phyloP scores from a whole-genome alignment of 768 basidiomycete genomes.

The Rhodotorula babjevae region DNA sequence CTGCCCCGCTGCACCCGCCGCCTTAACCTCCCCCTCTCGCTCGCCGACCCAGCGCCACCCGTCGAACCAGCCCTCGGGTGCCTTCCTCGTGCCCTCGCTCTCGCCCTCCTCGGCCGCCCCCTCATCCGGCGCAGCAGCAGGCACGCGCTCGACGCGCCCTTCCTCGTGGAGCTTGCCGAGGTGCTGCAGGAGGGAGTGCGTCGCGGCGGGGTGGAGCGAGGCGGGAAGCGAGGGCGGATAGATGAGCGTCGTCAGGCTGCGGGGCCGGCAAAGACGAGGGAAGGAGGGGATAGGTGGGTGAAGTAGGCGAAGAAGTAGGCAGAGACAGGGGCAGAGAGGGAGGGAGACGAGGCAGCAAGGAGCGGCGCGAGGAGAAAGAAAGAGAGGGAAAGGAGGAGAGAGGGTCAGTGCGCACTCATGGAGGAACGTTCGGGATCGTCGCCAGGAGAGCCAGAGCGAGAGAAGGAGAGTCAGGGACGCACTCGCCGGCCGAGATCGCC shows the following conservation, averaged over 20 bases:
- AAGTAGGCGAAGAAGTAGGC: not conserved
- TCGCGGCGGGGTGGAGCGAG: conserved; percentile 66
- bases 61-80: no score
- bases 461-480: conserved; percentile 6
- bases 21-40: no score
- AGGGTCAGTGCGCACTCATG: no score
- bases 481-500: conserved; percentile 46
- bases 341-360: no score
- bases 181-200: conserved; percentile 65
- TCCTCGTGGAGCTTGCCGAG: conserved; percentile 68
- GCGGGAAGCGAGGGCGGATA: conserved; percentile 66
- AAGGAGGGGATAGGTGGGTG: conserved; percentile 33
- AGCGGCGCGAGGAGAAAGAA: not conserved
- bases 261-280: no score
- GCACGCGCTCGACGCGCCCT: conserved; percentile 52
- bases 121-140: not conserved
- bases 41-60: no score
- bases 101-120: no score
- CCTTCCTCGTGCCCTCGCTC: no score
- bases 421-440: no score
- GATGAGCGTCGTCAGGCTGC: conserved; percentile 59
- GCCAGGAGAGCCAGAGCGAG: no score
- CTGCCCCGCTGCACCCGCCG: no score
- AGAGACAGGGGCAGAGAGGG: not conserved
- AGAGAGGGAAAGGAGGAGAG: not conserved